A percentile compares a stretch with the other conserved stretches of the same genome.
These are phyloP conservation scores for Lentinula sp. DNA, from an alignment of 768 basidiomycete species.

Conservation along the genomic window DNA sequence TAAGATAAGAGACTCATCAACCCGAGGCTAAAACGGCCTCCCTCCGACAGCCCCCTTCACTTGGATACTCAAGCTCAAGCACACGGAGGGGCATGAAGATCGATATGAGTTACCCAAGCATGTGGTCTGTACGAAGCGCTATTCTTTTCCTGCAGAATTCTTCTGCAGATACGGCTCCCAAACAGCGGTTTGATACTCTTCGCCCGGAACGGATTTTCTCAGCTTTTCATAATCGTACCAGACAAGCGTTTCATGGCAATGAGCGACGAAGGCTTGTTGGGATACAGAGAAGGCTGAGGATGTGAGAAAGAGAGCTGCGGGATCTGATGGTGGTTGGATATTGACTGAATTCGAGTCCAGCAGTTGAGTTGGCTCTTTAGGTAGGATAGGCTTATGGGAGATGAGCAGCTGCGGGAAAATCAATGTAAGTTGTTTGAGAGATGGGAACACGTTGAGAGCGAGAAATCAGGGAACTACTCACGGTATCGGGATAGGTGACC, in stretches of 20 bases:
- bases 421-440: not conserved
- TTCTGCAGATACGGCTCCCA: conserved; percentile 5
- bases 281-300: conserved; percentile 59
- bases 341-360: not conserved
- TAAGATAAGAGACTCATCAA: not conserved
- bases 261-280: conserved; percentile 58
- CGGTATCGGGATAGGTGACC: conserved; percentile 73
- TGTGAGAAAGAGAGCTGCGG: conserved; percentile 40
- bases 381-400: conserved; percentile 47
- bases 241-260: conserved; percentile 57
- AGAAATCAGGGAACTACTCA: conserved; percentile 22
- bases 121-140: not conserved
- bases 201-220: conserved; percentile 58
- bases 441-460: not conserved
- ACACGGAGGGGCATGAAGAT: not conserved
- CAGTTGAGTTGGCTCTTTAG: conserved; percentile 8
- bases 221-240: conserved; percentile 76
- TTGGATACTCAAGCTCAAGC: not conserved
- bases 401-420: conserved; percentile 45
- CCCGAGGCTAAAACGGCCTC: not conserved
- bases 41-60: not conserved
- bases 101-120: not conserved
- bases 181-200: conserved; percentile 32
- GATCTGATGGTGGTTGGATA: not conserved
- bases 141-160: not conserved